Evolutionary conservation across 371 early-diverging fungal genomes (phyloP).

Genomic region (Mortierella sp.): DNA sequence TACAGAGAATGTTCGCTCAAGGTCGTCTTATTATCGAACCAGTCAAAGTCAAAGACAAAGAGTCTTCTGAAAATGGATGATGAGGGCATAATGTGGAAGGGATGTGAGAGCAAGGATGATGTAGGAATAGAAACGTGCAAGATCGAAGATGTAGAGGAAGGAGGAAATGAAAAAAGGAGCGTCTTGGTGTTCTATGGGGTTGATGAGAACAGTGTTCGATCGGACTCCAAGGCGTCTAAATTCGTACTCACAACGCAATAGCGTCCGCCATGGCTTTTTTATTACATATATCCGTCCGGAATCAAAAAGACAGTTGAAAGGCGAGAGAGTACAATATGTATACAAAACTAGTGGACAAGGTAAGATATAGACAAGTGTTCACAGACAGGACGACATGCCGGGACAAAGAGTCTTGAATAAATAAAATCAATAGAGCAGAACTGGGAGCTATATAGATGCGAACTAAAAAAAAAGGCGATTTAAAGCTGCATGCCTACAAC

Average conservation of each 20-base stretch:
- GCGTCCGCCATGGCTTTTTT: no score
- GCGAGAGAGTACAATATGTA: background rate
- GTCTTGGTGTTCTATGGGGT: background rate
- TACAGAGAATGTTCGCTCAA: no score
- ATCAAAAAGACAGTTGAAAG: no score
- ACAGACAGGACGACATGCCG: background rate
- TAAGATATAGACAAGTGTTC: background rate
- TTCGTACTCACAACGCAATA: no score
- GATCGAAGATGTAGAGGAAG: background rate
- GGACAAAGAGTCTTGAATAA: background rate
- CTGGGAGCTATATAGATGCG: no score
- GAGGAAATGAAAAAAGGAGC: background rate
- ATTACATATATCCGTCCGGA: no score
- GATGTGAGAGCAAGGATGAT: background rate
- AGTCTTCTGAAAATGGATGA: conserved; percentile 40
- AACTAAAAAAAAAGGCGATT: background rate
- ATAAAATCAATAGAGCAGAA: background rate
- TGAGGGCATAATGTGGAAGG: conserved; percentile 8
- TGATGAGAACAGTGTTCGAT: background rate
- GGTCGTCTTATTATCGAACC: no score
- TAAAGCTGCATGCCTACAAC: conserved; percentile 44
- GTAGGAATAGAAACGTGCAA: background rate
- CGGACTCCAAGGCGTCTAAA: no score
- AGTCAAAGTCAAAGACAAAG: conserved; percentile 83
- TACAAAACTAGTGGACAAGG: background rate